Percentiles rank a stretch among this genome's conserved stretches.
Evolutionary conservation across 495 filamentous ascomycete species (phyloP).

Genomic region (Penicillium pulvis): DNA sequence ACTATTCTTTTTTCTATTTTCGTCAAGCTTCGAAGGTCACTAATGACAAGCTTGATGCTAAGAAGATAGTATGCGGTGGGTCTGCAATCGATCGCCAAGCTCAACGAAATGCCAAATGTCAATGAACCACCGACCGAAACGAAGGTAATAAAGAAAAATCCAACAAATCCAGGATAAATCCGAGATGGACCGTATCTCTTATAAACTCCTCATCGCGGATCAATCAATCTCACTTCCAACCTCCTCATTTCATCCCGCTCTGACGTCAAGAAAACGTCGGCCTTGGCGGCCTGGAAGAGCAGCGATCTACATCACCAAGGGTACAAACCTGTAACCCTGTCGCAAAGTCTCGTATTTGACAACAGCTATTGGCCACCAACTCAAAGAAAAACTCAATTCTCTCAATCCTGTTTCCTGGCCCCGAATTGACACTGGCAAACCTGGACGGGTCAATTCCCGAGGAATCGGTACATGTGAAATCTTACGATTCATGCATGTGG

Average conservation of each 20-base stretch:
- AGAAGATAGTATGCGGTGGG: neutral
- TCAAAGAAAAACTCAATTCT: neutral
- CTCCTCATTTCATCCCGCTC: conserved; percentile 20
- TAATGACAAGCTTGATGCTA: neutral
- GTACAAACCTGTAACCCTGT: conserved; percentile 12
- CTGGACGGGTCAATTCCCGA: neutral
- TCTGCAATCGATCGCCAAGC: neutral
- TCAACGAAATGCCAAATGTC: neutral
- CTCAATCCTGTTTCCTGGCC: neutral
- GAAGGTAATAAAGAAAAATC: neutral
- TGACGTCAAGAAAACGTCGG: conserved; percentile 36
- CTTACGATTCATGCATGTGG: neutral
- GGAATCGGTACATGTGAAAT: neutral
- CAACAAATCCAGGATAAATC: neutral
- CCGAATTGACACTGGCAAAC: neutral
- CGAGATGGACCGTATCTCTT: neutral
- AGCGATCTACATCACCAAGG: conserved; percentile 18
- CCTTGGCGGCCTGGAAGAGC: conserved; percentile 20
- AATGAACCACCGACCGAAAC: neutral
- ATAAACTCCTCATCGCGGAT: conserved; percentile 1
- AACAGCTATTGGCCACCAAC: neutral
- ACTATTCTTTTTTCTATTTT: no score
- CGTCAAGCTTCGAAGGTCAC: neutral
- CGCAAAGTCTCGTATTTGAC: neutral
- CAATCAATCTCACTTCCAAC: conserved; percentile 1